Evolutionary conservation across 1,139 yeast genomes (phyloP), one percentile per base, ranked within the genome.

Genomic region (Kodamaea derodonti): DNA sequence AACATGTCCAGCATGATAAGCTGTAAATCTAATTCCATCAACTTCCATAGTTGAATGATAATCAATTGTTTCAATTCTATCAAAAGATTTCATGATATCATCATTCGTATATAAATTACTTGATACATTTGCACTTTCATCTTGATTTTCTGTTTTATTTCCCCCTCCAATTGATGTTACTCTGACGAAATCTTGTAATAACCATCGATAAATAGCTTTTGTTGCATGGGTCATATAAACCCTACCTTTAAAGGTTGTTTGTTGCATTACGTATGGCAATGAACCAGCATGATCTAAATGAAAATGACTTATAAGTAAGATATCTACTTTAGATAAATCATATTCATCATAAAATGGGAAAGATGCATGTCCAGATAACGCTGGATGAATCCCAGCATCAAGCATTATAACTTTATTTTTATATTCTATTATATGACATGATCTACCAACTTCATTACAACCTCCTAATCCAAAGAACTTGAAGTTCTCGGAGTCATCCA

Each of bases 171-270:
- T 79, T 17, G 84, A 76, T 0, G 96, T 87, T 23, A 92, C 97
- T 51, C 94, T 74, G 16, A 92, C 97, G 52, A 90, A 94, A 68
- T 92, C 99, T 41, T 90, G 83, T 39, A 92, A 62, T 35, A 92
- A 71, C 98, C 98, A 92, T 43, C 96, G 74, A 55, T 90, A 92
- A 40, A 92, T 92, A 24, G 98, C 98, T 62, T 94, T 94, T 1
- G 98, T 92, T 7, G 99, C 98, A 57, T 92, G 97, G 17, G 98
- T 92, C 99, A 92, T 92, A 56, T 90, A 92, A 6, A 94, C 98
- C 36, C 96, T 74, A 2, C 99, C 99, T 49, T 78, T 80, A 67
- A 92, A 92, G 47, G 77, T 85, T 1, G 98, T 92, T 51, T 88
- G 95, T 52, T 88, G 96, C 97, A 92, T 90, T 25, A 92, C 97